Base-by-base conservation (phyloP, 176 grass and related monocot genomes). In the Canna indica region DNA sequence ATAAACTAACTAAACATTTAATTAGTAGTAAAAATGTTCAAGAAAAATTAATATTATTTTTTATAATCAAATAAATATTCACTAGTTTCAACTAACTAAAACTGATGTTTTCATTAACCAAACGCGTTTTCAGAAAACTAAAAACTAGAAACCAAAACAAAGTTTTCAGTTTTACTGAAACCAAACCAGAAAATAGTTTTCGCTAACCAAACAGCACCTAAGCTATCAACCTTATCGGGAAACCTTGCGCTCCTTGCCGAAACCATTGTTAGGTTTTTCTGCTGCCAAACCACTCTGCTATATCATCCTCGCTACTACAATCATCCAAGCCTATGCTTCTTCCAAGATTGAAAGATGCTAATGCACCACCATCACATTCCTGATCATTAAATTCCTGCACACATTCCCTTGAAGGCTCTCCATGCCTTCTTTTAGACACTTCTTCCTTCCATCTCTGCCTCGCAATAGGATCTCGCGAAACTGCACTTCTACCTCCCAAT, bases 361-460 rank as follows among this genome's bases (percentile, higher is more conserved):
- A 70, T 4, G 17, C n/a, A n/a, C n/a, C n/a, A n/a, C n/a, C n/a
- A n/a, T n/a, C n/a, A n/a, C n/a, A n/a, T n/a, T n/a, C n/a, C n/a
- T n/a, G n/a, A 16, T 17, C 45, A 16, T 78, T 42, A 45, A 0
- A 52, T 70, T 70, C 85, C 74, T 59, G 13, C 16, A 70, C 16
- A 22, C 61, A 46, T 12, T 70, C 36, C 24, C 31, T 46, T 33
- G 10, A 69, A 76, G 75, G 47, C 15, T 73, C 71, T 87, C 81
- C 78, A 61, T 67, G 75, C 42, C 68, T 79, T 79, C 45, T 62
- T 62, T 62, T 85, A 31, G 68, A 68, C 88, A 92, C 89, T 65
- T 91, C 77, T 58, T 87, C 68, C 81, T 90, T 91, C 93, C 93
- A 97, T 52, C 58, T 92, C n/a, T 85, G 81, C 59, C 84, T 81